Percentiles rank a stretch among this genome's conserved stretches.
These are phyloP conservation scores for Sporisorium iseilematis-ciliati DNA, from an alignment of 1,284 basidiomycete genomes.

Conservation along the genomic window DNA sequence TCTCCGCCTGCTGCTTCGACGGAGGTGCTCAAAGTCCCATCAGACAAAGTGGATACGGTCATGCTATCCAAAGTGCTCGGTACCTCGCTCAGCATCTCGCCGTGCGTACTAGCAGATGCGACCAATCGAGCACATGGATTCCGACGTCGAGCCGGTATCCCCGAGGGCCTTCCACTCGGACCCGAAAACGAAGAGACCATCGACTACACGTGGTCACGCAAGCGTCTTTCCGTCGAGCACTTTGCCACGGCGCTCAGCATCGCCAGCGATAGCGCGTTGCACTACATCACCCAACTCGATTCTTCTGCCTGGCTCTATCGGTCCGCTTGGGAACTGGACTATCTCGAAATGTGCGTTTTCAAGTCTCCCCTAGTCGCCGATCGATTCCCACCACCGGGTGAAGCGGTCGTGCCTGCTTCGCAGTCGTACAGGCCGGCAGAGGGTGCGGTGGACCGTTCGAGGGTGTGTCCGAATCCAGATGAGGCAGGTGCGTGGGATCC, in stretches of 20 bases:
- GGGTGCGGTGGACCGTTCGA: slow-evolving; percentile 39
- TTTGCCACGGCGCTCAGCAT: slow-evolving; percentile 59
- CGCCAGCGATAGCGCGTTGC: slow-evolving; percentile 44
- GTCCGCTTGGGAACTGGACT: slow-evolving; percentile 68
- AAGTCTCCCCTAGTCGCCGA: slow-evolving; percentile 53
- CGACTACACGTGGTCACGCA: slow-evolving; percentile 65
- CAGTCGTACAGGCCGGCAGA: slow-evolving; percentile 44
- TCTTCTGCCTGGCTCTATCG: slow-evolving; percentile 47
- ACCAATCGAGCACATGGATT: slow-evolving; percentile 51
- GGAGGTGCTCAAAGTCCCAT: slow-evolving; percentile 33
- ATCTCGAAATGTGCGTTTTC: slow-evolving; percentile 66
- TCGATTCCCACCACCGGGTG: slow-evolving; percentile 63
- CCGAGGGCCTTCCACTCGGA: slow-evolving; percentile 56
- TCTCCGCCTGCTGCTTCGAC: slow-evolving; percentile 30
- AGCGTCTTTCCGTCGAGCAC: slow-evolving; percentile 49
- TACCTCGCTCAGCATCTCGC: slow-evolving; percentile 46
- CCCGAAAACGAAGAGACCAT: slow-evolving; percentile 56
- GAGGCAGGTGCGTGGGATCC: slow-evolving; percentile 53
- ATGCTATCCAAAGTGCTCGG: slow-evolving; percentile 41
- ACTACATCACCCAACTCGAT: slow-evolving; percentile 54
- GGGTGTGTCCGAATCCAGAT: slow-evolving; percentile 59
- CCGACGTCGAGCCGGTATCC: slow-evolving; percentile 58
- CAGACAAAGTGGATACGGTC: slow-evolving; percentile 29
- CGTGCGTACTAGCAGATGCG: slow-evolving; percentile 57
- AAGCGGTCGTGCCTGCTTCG: slow-evolving; percentile 38